Conservation (phyloP, 2,329 filamentous ascomycete genomes). For the Venturia effusa region DNA sequence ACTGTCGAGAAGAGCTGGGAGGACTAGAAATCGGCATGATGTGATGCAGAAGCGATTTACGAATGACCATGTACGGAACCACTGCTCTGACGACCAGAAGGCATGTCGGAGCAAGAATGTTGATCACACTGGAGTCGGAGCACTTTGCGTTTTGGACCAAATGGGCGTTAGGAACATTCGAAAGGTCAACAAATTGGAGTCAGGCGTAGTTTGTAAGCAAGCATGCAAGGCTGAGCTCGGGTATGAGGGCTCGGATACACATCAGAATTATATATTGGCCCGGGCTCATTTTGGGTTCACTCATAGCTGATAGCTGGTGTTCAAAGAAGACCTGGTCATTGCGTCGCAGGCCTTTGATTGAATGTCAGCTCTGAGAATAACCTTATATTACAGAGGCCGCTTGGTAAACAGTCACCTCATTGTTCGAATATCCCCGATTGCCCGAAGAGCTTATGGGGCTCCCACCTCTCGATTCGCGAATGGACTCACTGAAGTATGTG, state of each 20-base stretch:
- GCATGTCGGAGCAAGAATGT: not conserved
- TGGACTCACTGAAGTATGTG: not conserved
- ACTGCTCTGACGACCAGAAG: not conserved
- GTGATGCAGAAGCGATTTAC: not conserved
- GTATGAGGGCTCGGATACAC: not conserved
- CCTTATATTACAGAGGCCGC: no score
- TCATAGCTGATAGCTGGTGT: not conserved
- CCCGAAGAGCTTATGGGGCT: no score
- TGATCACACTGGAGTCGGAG: not conserved
- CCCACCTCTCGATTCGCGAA: not conserved
- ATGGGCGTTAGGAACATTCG: not conserved
- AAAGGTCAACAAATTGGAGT: not conserved
- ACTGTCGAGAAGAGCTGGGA: constrained; percentile 99
- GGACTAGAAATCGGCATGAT: constrained; percentile 42
- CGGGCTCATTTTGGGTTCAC: not conserved
- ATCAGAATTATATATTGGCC: not conserved
- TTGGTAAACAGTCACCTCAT: no score
- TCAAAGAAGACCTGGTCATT: no score
- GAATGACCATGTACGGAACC: not conserved
- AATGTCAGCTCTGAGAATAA: no score
- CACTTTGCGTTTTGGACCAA: not conserved
- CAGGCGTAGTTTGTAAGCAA: not conserved
- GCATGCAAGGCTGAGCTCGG: not conserved
- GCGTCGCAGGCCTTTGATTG: not conserved
- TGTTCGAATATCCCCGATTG: no score